phyloP scores from a whole-genome alignment of 257 asterid species.

The Salvia splendens region DNA sequence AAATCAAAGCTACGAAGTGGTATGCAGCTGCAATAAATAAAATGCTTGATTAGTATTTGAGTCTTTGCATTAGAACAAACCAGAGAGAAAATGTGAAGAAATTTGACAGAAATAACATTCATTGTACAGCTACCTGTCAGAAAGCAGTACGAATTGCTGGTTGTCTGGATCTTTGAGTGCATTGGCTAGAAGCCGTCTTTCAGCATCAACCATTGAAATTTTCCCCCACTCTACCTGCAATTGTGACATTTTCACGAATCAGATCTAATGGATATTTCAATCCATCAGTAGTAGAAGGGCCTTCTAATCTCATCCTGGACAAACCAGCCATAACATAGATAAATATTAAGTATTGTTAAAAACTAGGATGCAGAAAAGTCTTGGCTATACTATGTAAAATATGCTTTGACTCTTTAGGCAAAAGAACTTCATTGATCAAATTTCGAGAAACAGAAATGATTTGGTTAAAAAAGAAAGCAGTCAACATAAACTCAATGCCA shows the following conservation, averaged over 20 bases:
- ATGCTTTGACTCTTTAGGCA: background rate
- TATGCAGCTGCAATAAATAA: conserved; percentile 75
- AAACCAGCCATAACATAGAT: conserved; percentile 1
- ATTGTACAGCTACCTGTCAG: conserved; percentile 71
- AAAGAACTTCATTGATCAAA: conserved; percentile 17
- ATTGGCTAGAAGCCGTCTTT: conserved; percentile 82
- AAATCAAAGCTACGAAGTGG: conserved; percentile 82
- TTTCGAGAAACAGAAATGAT: background rate
- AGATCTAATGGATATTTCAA: conserved; percentile 14
- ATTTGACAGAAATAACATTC: conserved; percentile 21
- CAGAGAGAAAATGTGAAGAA: conserved; percentile 22
- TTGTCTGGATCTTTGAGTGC: conserved; percentile 87
- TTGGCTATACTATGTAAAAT: conserved; percentile 12
- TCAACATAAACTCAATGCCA: background rate
- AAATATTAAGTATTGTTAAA: background rate
- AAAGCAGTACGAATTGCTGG: conserved; percentile 85
- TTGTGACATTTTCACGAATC: conserved; percentile 21
- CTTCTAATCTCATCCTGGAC: conserved; percentile 3
- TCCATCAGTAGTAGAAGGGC: conserved; percentile 3
- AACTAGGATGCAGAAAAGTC: conserved; percentile 10
- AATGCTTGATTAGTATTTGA: conserved; percentile 35
- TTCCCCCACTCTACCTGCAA: conserved; percentile 95
- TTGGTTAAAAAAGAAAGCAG: conserved; percentile 21
- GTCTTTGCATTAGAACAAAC: conserved; percentile 24
- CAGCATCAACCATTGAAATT: conserved; percentile 99